A percentile compares a stretch with the other conserved stretches of the same genome.
These are phyloP conservation scores for Aspergillus sp. DNA, from an alignment of 2,329 filamentous ascomycete species.

Conservation along the genomic window DNA sequence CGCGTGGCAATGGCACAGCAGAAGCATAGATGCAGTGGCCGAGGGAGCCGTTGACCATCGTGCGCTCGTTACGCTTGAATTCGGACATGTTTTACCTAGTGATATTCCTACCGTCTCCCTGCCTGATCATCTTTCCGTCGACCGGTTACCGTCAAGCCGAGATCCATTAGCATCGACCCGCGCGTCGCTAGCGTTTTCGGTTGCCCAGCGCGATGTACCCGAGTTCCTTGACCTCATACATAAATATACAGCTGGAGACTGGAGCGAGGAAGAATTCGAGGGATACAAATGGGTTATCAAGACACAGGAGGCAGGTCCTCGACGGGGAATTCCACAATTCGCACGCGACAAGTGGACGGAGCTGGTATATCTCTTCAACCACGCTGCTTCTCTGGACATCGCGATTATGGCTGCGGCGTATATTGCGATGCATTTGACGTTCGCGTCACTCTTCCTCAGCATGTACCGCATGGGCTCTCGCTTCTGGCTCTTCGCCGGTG, in stretches of 20 bases:
- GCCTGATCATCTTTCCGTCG: not conserved
- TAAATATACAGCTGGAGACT: not conserved
- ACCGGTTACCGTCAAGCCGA: not conserved
- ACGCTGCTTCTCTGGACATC: conserved; percentile 94
- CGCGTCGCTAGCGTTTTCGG: not conserved
- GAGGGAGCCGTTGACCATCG: not conserved
- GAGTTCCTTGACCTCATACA: not conserved
- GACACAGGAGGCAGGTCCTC: not conserved
- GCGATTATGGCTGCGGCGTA: conserved; percentile 97
- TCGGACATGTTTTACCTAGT: not conserved
- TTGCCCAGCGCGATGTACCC: not conserved
- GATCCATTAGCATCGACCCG: not conserved
- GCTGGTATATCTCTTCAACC: conserved; percentile 49
- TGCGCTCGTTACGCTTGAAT: not conserved
- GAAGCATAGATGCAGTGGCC: not conserved
- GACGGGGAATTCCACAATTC: not conserved
- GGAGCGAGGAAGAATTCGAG: too few relatives aligned
- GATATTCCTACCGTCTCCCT: not conserved
- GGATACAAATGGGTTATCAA: not conserved
- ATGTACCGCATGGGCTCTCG: conserved; percentile 97
- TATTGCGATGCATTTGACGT: conserved; percentile 95
- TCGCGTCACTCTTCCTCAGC: conserved; percentile 93
- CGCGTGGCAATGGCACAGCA: not conserved
- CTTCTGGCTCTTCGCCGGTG: conserved; percentile 90
- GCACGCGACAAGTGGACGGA: not conserved